These are phyloP conservation scores for Mallotus japonicus DNA, from an alignment of 441 rosid species.

Conservation along the genomic window DNA sequence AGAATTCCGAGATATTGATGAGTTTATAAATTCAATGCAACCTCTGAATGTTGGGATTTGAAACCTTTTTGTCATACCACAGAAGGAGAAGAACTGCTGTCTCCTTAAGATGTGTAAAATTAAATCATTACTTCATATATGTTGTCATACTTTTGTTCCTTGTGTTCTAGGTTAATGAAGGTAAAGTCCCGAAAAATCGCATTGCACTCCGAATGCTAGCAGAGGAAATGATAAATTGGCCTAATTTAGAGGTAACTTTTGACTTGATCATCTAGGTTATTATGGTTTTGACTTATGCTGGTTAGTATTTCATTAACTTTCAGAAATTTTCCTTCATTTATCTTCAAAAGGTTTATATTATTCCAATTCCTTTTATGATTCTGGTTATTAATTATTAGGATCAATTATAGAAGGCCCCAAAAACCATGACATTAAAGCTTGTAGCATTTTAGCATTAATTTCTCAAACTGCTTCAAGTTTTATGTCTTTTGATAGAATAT, in stretches of 20 bases:
- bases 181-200: conserved; percentile 71
- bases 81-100: neutral
- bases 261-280: neutral
- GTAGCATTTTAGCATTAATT: neutral
- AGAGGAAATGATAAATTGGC: conserved; percentile 86
- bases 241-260: conserved; percentile 75
- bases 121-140: neutral
- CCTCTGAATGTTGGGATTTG: neutral
- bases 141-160: conserved; percentile 3
- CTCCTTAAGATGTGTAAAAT: neutral
- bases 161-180: conserved; percentile 64
- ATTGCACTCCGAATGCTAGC: conserved; percentile 68
- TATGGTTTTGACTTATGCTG: neutral
- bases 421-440: too few species aligned
- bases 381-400: neutral
- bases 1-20: neutral
- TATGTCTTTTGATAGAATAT: neutral
- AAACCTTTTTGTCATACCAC: neutral
- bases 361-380: neutral
- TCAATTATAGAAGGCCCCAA: neutral
- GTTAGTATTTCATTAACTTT: neutral
- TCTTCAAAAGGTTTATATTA: neutral
- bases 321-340: neutral
- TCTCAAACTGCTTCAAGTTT: neutral
- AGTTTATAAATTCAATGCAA: neutral